A percentile compares a stretch with the other conserved stretches of the same genome.
Conservation (phyloP, 139 green algal species). For the Coelastrella sp. region DNA sequence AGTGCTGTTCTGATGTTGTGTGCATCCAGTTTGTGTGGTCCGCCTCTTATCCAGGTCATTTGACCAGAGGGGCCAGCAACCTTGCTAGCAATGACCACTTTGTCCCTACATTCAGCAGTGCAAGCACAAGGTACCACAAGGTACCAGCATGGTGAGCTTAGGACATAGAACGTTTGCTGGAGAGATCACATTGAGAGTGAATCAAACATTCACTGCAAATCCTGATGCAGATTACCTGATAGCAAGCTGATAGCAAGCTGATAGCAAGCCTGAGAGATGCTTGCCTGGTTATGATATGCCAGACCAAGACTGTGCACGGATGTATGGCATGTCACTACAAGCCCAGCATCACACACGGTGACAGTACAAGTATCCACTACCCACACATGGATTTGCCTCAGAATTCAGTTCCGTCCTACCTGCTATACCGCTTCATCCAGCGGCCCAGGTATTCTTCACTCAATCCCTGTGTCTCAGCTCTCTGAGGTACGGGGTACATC, state of each 20-base stretch:
- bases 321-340: not conserved
- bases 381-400: too few species aligned
- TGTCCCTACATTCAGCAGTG: slow-evolving; percentile 56
- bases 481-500: slow-evolving; percentile 95
- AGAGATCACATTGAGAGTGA: too few species aligned
- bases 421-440: slow-evolving; percentile 60
- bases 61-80: slow-evolving; percentile 83
- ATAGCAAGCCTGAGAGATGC: not conserved
- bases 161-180: too few species aligned
- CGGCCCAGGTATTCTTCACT: slow-evolving; percentile 55
- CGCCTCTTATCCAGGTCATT: slow-evolving; percentile 89
- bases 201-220: too few species aligned
- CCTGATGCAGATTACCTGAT: too few species aligned
- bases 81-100: slow-evolving; percentile 81
- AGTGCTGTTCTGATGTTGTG: slow-evolving; percentile 79
- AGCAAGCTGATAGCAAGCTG: too few species aligned
- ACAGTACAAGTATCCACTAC: not conserved
- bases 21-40: slow-evolving; percentile 70
- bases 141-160: too few species aligned
- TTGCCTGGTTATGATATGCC: not conserved
- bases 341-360: not conserved
- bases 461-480: slow-evolving; percentile 59
- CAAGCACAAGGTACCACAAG: not conserved
- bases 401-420: not conserved
- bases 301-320: too few species aligned